Conservation (phyloP, 2,329 filamentous ascomycete genomes). For the Emmonsiellopsis sp. region DNA sequence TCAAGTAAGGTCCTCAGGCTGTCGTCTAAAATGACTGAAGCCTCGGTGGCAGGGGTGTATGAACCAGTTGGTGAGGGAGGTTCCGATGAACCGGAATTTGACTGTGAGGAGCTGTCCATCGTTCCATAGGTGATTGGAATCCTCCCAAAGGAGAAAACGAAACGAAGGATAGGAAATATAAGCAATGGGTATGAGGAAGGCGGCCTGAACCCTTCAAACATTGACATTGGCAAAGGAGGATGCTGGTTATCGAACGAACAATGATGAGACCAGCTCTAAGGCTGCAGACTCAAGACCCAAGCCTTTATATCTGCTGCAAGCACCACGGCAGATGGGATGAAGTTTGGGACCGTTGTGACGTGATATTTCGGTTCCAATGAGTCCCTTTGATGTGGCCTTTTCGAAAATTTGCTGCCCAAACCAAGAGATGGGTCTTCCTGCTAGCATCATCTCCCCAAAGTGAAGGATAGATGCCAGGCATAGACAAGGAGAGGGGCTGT, state of each 20-base stretch:
- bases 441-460: not conserved
- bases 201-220: not conserved
- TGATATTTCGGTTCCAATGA: not conserved
- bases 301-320: not conserved
- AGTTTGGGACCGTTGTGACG: not conserved
- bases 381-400: not conserved
- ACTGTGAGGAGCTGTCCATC: conserved; percentile 23
- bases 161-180: conserved; percentile 2
- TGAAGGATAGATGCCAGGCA: not conserved
- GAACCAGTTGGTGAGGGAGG: conserved; percentile 20
- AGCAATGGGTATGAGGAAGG: not conserved
- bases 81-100: conserved; percentile 22
- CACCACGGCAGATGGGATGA: not conserved
- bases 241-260: too few relatives aligned
- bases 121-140: conserved; percentile 7
- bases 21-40: conserved; percentile 38
- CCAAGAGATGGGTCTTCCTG: not conserved
- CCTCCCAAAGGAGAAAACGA: conserved; percentile 6
- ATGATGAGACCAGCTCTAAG: not conserved
- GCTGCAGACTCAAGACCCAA: not conserved
- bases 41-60: conserved; percentile 38
- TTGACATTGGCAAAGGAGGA: not conserved
- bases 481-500: not conserved
- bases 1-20: conserved; percentile 34
- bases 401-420: not conserved